A percentile compares a stretch with the other conserved stretches of the same genome.
Conservation (phyloP, 305 asterid species). For the Andrographis paniculata region DNA sequence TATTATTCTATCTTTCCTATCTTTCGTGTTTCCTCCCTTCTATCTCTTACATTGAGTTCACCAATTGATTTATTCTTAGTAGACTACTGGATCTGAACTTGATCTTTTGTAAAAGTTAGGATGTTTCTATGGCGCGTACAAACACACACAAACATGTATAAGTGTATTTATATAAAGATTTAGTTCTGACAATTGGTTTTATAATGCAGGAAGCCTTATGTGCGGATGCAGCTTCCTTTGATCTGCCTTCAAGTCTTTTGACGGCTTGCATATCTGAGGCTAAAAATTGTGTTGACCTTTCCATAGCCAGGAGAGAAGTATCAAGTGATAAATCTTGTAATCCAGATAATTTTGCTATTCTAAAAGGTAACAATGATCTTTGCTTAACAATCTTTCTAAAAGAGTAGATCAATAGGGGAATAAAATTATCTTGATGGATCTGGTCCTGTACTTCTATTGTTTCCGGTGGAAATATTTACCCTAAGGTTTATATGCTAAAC, state of each 20-base stretch:
- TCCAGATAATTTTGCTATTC: conserved; percentile 92
- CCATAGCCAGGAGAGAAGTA: conserved; percentile 60
- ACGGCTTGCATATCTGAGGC: conserved; percentile 92
- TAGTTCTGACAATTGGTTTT: conserved; percentile 20
- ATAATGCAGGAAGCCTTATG: conserved; percentile 80
- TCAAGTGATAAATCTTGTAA: conserved; percentile 80
- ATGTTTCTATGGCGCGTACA: too few relatives aligned
- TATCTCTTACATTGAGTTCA: conserved; percentile 9
- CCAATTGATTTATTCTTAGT: conserved; percentile 10
- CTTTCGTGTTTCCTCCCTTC: neutral
- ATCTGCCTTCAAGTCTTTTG: conserved; percentile 74
- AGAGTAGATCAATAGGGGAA: conserved; percentile 6
- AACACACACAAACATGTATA: too few relatives aligned
- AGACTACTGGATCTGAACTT: neutral
- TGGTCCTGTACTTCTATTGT: neutral
- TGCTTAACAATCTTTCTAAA: conserved; percentile 9
- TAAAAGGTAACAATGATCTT: conserved; percentile 51
- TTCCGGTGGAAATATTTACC: too few relatives aligned
- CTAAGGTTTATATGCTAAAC: neutral
- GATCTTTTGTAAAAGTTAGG: neutral
- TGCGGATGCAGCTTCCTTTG: conserved; percentile 99
- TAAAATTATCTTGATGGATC: conserved; percentile 10
- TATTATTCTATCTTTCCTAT: neutral
- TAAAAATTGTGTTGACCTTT: conserved; percentile 68
- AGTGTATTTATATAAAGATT: neutral